Base-by-base conservation (phyloP, 2,329 filamentous ascomycete genomes). In the Sclerotinia borealis region DNA sequence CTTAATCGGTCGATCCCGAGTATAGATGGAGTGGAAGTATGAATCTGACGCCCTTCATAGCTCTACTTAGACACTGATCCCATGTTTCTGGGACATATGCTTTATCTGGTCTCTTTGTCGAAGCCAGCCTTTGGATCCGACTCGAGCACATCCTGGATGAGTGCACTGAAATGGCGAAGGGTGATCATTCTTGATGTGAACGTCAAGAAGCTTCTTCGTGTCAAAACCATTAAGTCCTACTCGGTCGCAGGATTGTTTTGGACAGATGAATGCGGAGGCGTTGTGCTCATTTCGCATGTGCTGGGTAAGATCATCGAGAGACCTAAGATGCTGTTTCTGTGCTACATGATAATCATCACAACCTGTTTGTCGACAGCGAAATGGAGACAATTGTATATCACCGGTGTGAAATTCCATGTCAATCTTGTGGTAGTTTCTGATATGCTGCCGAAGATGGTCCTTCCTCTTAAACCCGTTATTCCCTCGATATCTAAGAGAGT, bases 171-270 rank as follows among this genome's bases (percentile, higher is more conserved):
- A 68, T 25, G 61, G 61, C 17, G 65, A 64, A 15, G 50, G 47
- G 36, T 69, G 68, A 1, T 68, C 63, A 6, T 65, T 64, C 45
- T 67, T 69, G 8, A 65, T 27, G 37, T 69, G 68, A 37, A 27
- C n/a, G 11, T 58, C 31, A 17, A 68, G 15, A 3, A 64, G 49
- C 27, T 66, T 54, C 1, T 68, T 47, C 4, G 48, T 61, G 1
- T 45, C 48, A 9, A 61, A 61, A 4, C 59, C 59, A 9, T 61
- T 52, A 5, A 17, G 17, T 34, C 48, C 59, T 8, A 61, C 59
- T n/a, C 59, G 29, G 34, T 61, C 59, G 36, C 59, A 61, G 1
- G 25, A 22, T 1, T 2, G 0, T 43, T 37, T 47, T 2, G 27
- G 2, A 15, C 59, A 61, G n/a, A 36, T 27, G 17, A 52, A 61